Evolutionary conservation across 2,329 filamentous ascomycete genomes (phyloP).

Genomic region (Plectosphaerella cucumerina): DNA sequence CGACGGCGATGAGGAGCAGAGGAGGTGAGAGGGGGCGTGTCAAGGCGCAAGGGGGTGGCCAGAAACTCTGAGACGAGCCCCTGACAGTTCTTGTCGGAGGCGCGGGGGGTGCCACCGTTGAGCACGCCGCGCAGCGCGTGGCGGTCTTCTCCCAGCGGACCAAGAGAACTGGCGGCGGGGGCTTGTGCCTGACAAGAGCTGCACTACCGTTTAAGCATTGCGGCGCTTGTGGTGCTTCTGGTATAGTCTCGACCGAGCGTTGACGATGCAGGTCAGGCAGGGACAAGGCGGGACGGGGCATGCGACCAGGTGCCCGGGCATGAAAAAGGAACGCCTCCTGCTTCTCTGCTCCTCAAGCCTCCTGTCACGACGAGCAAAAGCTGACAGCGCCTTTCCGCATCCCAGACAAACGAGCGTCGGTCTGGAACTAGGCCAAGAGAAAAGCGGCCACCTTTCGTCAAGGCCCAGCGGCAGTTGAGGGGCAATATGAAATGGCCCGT

Average conservation of each 20-base stretch:
- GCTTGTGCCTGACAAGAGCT: neutral
- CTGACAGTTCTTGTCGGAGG: constrained; percentile 23
- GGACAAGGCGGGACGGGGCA: too few species aligned
- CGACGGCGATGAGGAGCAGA: neutral
- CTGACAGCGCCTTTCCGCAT: too few species aligned
- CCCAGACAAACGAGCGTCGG: too few species aligned
- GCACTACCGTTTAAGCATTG: neutral
- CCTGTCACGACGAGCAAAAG: too few species aligned
- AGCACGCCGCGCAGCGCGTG: neutral
- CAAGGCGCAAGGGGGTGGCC: constrained; percentile 6
- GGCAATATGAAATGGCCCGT: too few species aligned
- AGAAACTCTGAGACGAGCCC: constrained; percentile 21
- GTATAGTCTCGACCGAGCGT: too few species aligned
- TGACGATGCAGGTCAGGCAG: too few species aligned
- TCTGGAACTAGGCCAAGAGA: too few species aligned
- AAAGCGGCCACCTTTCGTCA: too few species aligned
- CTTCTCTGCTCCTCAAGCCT: too few species aligned
- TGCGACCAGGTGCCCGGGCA: neutral
- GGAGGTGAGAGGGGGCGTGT: neutral
- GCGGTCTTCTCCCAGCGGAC: neutral
- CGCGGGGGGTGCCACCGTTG: constrained; percentile 2
- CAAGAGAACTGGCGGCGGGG: neutral
- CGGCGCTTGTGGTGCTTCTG: too few species aligned
- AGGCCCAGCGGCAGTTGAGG: too few species aligned
- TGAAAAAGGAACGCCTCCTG: neutral